Evolutionary conservation across 441 rosid species (phyloP), one percentile per base, ranked within the genome.

Genomic region (Hura crepitans): DNA sequence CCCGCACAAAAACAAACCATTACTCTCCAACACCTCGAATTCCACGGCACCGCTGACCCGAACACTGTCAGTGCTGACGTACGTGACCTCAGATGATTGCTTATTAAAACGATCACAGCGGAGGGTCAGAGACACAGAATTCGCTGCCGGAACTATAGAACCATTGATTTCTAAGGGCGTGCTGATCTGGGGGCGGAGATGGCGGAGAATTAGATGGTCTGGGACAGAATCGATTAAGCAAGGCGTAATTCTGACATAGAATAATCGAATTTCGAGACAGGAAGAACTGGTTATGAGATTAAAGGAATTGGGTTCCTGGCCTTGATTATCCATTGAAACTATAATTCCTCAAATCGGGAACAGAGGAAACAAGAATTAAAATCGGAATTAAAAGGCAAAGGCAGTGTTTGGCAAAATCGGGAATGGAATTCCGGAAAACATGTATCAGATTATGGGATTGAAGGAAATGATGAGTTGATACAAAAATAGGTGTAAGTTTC

Each of bases 111-210:
- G 88, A 53, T 90, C 99, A 10, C 92, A 92, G 15, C 95, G 89
- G 39, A 94, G 94, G 65, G 77, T 70, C 10, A 90, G 65, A 15
- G 91, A 81, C 1, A 91, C 88, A 15, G 85, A 78, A 45, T 83
- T 84, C 2, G 86, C 75, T 0, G 92, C 81, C 2, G 98, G 96
- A 63, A 92, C 83, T 22, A 81, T 85, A 3, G 82, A 72, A 53
- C 97, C 97, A 74, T 92, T 87, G 74, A 94, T 88, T 79, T 90
- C 97, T 31, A 94, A 85, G 23, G 92, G 88, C 28, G 85, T 85
- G 39, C 89, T 93, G 69, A 85, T 81, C 63, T 85, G 89, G 39
- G 86, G 92, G 61, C 85, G 92, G 71, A 85, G 81, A 62, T 92
- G 90, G 63, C 84, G 84, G 67, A 91, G 93, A 20, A 77, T 89